Conservation (phyloP, 768 basidiomycete species). For the Leccinum obscurum region DNA sequence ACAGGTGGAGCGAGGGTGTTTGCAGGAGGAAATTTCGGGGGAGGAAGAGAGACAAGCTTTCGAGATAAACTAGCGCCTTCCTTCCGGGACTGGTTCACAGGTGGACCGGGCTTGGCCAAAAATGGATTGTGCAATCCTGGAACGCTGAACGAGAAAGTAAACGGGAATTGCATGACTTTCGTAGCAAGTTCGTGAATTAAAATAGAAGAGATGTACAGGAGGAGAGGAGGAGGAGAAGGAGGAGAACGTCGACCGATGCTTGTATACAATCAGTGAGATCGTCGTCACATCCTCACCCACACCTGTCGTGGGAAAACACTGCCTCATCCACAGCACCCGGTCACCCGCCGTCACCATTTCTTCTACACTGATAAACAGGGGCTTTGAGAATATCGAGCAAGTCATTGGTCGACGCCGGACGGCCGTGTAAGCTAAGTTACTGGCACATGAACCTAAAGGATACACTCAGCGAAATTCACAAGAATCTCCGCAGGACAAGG, state of each 20-base stretch:
- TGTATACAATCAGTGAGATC: not conserved
- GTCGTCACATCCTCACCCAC: not conserved
- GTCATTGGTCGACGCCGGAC: too few relatives aligned
- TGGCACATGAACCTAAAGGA: not conserved
- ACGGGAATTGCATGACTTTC: conserved; percentile 56
- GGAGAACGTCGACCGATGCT: not conserved
- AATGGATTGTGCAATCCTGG: conserved; percentile 73
- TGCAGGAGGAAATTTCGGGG: conserved; percentile 15
- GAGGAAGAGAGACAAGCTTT: conserved; percentile 18
- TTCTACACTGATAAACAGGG: too few relatives aligned
- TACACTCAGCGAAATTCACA: not conserved
- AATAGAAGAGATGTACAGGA: not conserved
- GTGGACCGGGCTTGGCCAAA: conserved; percentile 29
- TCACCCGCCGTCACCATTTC: too few relatives aligned
- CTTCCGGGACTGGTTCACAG: conserved; percentile 23
- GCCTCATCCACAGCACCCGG: not conserved
- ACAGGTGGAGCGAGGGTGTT: conserved; percentile 36
- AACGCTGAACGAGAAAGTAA: conserved; percentile 68
- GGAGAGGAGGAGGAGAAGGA: not conserved
- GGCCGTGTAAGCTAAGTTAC: too few relatives aligned
- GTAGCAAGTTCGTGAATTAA: conserved; percentile 27
- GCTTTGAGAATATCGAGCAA: too few relatives aligned
- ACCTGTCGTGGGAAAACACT: conserved; percentile 9
- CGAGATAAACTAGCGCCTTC: conserved; percentile 28
- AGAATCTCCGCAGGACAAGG: not conserved